Base-by-base conservation (phyloP, 805 yeast genomes). In the Gaillardinia entomophila region DNA sequence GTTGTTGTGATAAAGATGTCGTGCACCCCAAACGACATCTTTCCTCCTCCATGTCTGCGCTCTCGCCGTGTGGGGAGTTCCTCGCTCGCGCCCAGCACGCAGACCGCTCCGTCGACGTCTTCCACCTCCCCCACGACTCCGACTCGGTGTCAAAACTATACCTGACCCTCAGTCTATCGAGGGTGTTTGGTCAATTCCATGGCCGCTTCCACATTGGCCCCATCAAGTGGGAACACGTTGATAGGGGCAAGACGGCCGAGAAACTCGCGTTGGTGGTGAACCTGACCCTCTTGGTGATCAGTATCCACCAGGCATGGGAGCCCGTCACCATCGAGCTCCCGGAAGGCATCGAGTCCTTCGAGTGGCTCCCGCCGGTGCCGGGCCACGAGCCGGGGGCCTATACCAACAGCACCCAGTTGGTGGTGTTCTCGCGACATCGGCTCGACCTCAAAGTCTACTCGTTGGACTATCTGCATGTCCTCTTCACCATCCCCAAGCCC, bases 401-500 rank as follows among this genome's bases (percentile, higher is more conserved):
- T 40, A 17, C 30, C 12, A 61, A 64, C 37, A 43, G 55, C 22
- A 53, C 51, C 23, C 68, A 65, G 36, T 26, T 66, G 15, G 50
- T 55, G 3, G 41, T 64, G 4, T 62, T 51, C 36, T 48, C 65
- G 8, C 45, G 46, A 18, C 34, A 42, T 16, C 31, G 43, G 15
- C 43, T 65, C 8, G 51, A 53, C 20, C 48, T 51, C 11, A 57
- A 55, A 28, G 45, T 64, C 8, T 66, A 61, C 37, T 64, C 71
- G 1, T 36, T 66, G 3, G 63, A 62, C 35, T 56, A 64, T 34
- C 50, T 62, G 0, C 56, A 53, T 26, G 37, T 59, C 10, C 36
- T 61, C 4, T 48, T 55, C 34, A 55, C 56, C 6, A 37, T 66
- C 2, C 47, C 57, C 20, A 61, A 60, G 34, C 72, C 72, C 2